Percentiles rank a stretch among this genome's conserved stretches.
These are phyloP conservation scores for Candida maesae DNA, from an alignment of 805 yeast genomes.

Conservation along the genomic window DNA sequence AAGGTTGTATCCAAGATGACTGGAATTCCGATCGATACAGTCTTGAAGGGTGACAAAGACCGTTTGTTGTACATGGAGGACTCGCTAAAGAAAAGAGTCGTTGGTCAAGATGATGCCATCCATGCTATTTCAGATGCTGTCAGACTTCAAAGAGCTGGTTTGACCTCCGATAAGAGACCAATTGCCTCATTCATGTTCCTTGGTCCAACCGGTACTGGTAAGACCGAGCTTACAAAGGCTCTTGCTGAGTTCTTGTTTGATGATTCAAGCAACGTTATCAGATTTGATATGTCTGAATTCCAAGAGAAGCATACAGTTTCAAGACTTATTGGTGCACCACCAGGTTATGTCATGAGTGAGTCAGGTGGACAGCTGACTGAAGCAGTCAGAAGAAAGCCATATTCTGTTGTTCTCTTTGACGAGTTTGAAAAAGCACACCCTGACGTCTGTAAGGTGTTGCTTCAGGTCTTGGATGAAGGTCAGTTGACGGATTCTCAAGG, in stretches of 20 bases:
- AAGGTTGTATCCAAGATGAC: constrained; percentile 91
- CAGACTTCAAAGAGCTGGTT: constrained; percentile 92
- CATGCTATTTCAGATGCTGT: constrained; percentile 90
- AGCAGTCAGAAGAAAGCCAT: constrained; percentile 93
- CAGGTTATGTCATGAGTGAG: constrained; percentile 96
- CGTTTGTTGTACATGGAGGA: constrained; percentile 84
- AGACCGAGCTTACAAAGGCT: constrained; percentile 91
- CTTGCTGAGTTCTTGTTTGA: constrained; percentile 90
- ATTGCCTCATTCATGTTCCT: constrained; percentile 94
- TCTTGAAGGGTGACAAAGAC: constrained; percentile 93
- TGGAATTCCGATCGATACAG: constrained; percentile 88
- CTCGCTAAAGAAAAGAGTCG: constrained; percentile 69
- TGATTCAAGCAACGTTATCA: constrained; percentile 77
- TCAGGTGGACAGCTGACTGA: constrained; percentile 93
- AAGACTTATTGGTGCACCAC: constrained; percentile 94
- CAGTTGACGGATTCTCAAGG: constrained; percentile 94
- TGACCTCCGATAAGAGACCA: constrained; percentile 91
- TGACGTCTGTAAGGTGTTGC: constrained; percentile 83
- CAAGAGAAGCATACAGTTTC: constrained; percentile 92
- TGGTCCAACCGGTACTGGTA: constrained; percentile 99
- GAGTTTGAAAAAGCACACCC: constrained; percentile 97
- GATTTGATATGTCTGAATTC: constrained; percentile 98
- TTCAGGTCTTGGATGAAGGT: constrained; percentile 96
- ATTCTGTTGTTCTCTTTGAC: constrained; percentile 87
- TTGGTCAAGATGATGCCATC: constrained; percentile 96